Percentiles rank a stretch among this genome's conserved stretches.
phyloP scores from a whole-genome alignment of 805 yeast species.

The Nakazawaea sp. region DNA sequence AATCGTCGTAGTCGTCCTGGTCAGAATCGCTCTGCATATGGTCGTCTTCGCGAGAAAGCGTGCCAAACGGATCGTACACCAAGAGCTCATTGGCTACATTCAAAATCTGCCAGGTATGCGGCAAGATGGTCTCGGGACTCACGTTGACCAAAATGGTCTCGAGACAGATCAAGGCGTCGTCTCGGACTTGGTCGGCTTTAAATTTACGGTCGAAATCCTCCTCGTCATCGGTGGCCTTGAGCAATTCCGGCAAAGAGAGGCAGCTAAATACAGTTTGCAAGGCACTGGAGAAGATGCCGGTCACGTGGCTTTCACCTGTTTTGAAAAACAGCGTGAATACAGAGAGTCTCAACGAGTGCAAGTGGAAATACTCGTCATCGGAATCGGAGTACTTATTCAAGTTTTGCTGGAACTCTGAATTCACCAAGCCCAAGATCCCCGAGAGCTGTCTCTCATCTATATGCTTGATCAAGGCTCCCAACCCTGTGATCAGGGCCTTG shows the following conservation, averaged over 20 bases:
- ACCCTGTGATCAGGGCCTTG: constrained; percentile 35
- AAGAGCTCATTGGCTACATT: constrained; percentile 24
- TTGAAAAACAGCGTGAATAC: constrained; percentile 11
- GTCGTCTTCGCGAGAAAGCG: constrained; percentile 20
- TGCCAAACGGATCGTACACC: constrained; percentile 38
- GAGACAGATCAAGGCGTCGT: constrained; percentile 37
- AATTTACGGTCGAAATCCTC: constrained; percentile 37
- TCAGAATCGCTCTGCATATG: constrained; percentile 27
- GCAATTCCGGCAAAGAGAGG: constrained; percentile 16
- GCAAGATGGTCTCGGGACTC: constrained; percentile 24
- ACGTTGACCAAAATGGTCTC: constrained; percentile 31
- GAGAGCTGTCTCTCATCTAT: constrained; percentile 18
- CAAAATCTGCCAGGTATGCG: constrained; percentile 21
- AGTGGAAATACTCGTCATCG: constrained; percentile 2
- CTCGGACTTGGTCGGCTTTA: constrained; percentile 40
- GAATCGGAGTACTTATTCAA: background rate
- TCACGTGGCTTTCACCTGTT: constrained; percentile 1
- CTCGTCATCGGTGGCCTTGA: constrained; percentile 13
- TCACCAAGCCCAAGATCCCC: constrained; percentile 14
- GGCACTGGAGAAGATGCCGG: constrained; percentile 2
- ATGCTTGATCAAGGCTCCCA: constrained; percentile 25
- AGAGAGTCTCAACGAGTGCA: constrained; percentile 8
- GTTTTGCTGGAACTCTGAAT: constrained; percentile 10
- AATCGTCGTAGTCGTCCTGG: constrained; percentile 33
- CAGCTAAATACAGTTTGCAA: constrained; percentile 15